Evolutionary conservation across 2,329 filamentous ascomycete genomes (phyloP), one percentile per base, ranked within the genome.

Genomic region (Xylariales sp.): DNA sequence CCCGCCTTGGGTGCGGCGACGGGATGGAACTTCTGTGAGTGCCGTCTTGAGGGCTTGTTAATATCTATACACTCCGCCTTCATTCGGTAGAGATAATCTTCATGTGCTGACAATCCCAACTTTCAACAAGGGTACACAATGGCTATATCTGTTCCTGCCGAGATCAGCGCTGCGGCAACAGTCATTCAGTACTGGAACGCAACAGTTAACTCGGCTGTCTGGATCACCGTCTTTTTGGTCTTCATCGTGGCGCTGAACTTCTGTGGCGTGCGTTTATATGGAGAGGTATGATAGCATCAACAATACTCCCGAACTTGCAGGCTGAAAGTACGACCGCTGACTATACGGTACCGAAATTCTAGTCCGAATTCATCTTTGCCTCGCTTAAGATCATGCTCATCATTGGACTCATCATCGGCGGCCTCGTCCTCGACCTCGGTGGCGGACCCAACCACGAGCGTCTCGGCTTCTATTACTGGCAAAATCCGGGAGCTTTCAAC

Each of bases 101-200:
- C n/a, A n/a, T n/a, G n/a, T n/a, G n/a, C n/a, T n/a, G n/a, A n/a
- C n/a, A n/a, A n/a, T n/a, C n/a, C n/a, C n/a, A n/a, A n/a, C n/a
- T n/a, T n/a, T n/a, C n/a, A n/a, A n/a, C n/a, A n/a, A n/a, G n/a
- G n/a, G n/a, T n/a, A n/a, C n/a, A n/a, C n/a, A n/a, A n/a, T n/a
- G n/a, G n/a, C n/a, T n/a, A n/a, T n/a, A n/a, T n/a, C n/a, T n/a
- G n/a, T n/a, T n/a, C n/a, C n/a, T n/a, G n/a, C 46, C 42, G 46
- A 43, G 38, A 6, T 28, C 35, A 11, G 40, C 37, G 17, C 28
- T 23, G 12, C 31, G 42, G 16, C 36, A 40, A 3, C 16, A 21
- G 7, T 19, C 25, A 28, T 45, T 40, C 35, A 47, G 39, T 6
- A 28, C 42, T n/a, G 44, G 40, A n/a, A 42, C 45, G n/a, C 43